These are phyloP conservation scores for Skeletonema tropicum DNA, from an alignment of 108 stramenopile species.

Conservation along the genomic window DNA sequence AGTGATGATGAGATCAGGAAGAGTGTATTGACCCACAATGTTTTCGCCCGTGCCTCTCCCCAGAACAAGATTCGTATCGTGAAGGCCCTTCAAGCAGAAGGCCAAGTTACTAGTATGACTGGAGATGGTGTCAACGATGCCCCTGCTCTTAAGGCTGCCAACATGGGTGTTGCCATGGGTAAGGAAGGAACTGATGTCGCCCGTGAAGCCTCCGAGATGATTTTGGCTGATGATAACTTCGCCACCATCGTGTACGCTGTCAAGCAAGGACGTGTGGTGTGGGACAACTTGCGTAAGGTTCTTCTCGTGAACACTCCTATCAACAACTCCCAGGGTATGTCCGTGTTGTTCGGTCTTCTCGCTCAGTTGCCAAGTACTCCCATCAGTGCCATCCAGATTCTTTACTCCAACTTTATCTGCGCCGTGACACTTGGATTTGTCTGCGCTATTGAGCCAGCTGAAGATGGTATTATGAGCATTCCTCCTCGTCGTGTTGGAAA, in stretches of 20 bases:
- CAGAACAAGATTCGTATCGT: conserved; percentile 92
- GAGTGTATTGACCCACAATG: conserved; percentile 71
- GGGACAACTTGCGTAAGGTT: conserved; percentile 89
- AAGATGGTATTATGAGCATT: conserved; percentile 78
- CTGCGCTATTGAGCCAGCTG: conserved; percentile 85
- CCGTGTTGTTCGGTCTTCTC: conserved; percentile 77
- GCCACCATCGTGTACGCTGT: conserved; percentile 85
- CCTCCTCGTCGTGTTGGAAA: conserved; percentile 88
- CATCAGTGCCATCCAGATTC: conserved; percentile 78
- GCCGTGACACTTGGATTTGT: conserved; percentile 89
- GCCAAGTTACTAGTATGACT: conserved; percentile 95
- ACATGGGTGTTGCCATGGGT: conserved; percentile 99
- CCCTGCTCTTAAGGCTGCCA: conserved; percentile 96
- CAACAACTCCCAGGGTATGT: conserved; percentile 88
- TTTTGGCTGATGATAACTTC: conserved; percentile 98
- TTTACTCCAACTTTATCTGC: conserved; percentile 90
- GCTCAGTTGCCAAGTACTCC: conserved; percentile 64
- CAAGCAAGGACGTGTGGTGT: conserved; percentile 84
- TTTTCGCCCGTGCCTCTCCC: conserved; percentile 89
- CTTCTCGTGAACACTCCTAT: conserved; percentile 86
- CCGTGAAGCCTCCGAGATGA: conserved; percentile 96
- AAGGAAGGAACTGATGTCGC: conserved; percentile 97
- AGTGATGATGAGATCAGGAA: conserved; percentile 64
- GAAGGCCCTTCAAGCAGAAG: conserved; percentile 89
- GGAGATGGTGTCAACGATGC: conserved; percentile 99